Conservation (phyloP, 129 eudicot species). For the Lactuca saligna region DNA sequence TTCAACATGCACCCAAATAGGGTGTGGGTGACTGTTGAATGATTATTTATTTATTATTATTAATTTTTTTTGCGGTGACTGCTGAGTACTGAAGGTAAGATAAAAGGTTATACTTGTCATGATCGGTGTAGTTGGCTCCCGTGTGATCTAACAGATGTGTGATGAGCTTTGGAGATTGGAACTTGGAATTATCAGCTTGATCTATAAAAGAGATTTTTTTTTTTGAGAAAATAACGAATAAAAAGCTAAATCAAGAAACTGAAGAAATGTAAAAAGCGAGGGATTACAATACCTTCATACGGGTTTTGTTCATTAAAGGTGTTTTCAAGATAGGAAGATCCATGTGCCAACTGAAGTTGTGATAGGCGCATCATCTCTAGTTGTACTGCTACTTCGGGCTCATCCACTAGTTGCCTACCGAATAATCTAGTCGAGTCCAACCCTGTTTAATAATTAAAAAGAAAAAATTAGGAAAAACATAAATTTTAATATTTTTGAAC, state of each 20-base stretch:
- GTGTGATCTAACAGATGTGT: slow-evolving; percentile 29
- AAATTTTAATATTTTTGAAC: background rate
- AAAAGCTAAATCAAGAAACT: slow-evolving; percentile 1
- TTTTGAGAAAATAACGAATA: background rate
- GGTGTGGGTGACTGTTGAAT: background rate
- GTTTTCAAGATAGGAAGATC: slow-evolving; percentile 32
- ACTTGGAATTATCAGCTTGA: slow-evolving; percentile 36
- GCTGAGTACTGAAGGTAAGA: background rate
- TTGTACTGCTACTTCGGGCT: slow-evolving; percentile 47
- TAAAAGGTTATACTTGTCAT: slow-evolving; percentile 38
- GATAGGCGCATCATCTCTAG: slow-evolving; percentile 53
- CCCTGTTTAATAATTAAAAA: slow-evolving; percentile 20
- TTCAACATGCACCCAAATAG: slow-evolving; percentile 8
- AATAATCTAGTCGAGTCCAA: slow-evolving; percentile 48
- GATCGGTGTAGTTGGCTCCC: slow-evolving; percentile 29
- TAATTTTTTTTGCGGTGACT: background rate
- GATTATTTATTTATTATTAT: background rate
- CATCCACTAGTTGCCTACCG: slow-evolving; percentile 49
- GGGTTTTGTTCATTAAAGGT: slow-evolving; percentile 41
- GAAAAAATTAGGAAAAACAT: background rate
- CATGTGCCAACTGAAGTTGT: slow-evolving; percentile 44
- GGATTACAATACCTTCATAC: slow-evolving; percentile 36
- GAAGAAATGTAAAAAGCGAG: background rate
- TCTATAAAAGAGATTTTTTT: slow-evolving; percentile 3
- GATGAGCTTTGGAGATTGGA: slow-evolving; percentile 39